phyloP scores from a whole-genome alignment of 2,329 filamentous ascomycete species.

The Venturia aucupariae region DNA sequence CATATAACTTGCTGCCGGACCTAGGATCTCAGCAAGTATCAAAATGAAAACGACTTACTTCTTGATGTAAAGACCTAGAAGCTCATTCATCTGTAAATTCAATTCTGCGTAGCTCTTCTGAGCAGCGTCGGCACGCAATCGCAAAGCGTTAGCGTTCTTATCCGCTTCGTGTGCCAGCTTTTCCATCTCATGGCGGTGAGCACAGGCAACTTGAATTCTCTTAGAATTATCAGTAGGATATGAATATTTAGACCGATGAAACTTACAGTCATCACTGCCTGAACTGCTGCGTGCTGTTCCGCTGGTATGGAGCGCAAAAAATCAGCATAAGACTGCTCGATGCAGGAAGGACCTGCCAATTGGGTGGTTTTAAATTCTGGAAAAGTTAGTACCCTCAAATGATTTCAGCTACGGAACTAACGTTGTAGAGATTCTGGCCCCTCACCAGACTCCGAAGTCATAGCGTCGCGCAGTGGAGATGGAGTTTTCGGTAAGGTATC shows the following conservation, averaged over 20 bases:
- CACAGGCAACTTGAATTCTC: background rate
- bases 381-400: background rate
- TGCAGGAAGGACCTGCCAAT: no score
- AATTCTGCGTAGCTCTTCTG: background rate
- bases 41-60: background rate
- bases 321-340: background rate
- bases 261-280: constrained; percentile 1
- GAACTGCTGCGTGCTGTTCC: background rate
- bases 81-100: background rate
- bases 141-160: background rate
- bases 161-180: background rate
- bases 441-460: background rate
- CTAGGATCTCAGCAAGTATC: background rate
- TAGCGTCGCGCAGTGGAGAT: background rate
- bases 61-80: background rate
- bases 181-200: background rate
- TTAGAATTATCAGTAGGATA: background rate
- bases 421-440: background rate
- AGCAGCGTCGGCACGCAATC: background rate
- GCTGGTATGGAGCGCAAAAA: background rate
- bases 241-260: no score
- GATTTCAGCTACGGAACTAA: background rate
- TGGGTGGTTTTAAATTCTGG: background rate
- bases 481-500: background rate
- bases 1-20: background rate